Conservation (phyloP, 2,329 filamentous ascomycete genomes). For the Sporothrix luriei region DNA sequence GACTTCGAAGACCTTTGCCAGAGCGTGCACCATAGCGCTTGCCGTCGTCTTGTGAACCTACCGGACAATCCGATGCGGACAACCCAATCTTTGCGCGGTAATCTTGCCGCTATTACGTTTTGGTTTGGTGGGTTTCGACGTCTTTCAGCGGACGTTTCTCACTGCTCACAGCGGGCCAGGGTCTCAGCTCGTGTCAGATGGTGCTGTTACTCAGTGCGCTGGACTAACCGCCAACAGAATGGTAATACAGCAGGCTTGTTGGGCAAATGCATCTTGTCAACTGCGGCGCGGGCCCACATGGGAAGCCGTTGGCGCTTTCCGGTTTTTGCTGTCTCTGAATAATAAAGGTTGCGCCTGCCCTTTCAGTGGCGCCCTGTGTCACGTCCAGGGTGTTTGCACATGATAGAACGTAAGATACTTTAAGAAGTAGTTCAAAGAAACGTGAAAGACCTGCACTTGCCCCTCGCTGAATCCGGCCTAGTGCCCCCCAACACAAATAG, state of each 20-base stretch:
- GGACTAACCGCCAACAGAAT: neutral
- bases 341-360: conserved; percentile 4
- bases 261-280: neutral
- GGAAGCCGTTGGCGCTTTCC: conserved; percentile 20
- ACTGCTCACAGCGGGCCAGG: neutral
- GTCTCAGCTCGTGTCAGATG: conserved; percentile 14
- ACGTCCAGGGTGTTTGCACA: conserved; percentile 17
- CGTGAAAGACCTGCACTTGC: neutral
- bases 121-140: neutral
- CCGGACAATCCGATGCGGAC: neutral
- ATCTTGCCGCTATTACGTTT: conserved; percentile 17
- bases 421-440: too few species aligned
- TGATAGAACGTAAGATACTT: conserved; percentile 18
- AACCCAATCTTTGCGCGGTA: conserved; percentile 6
- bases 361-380: neutral
- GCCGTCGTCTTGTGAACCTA: neutral
- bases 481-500: conserved; percentile 9
- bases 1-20: neutral
- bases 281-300: conserved; percentile 20
- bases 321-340: conserved; percentile 17
- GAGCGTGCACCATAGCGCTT: neutral
- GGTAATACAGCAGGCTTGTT: neutral
- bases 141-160: neutral
- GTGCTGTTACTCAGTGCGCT: conserved; percentile 15
- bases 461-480: conserved; percentile 16